Base-by-base conservation (phyloP, 2,329 filamentous ascomycete genomes). In the Biscogniauxia sp. region DNA sequence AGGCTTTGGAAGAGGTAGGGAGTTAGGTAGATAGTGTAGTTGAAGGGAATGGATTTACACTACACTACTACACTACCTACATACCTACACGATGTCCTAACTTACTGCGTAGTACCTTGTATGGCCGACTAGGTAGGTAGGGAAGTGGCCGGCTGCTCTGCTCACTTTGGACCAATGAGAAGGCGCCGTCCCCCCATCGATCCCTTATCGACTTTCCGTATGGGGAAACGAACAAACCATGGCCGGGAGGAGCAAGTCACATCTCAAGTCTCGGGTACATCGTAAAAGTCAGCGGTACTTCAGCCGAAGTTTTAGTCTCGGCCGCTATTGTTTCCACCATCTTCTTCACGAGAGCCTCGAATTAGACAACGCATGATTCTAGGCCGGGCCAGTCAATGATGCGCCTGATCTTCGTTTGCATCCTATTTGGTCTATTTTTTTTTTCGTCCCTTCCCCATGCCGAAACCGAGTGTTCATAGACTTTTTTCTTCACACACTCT, bases 371-470 rank as follows among this genome's bases (percentile, higher is more conserved):
- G 53, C 53, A 55, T 55, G 32, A 55, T 55, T 55, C 53, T 55
- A 55, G 53, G 53, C 53, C 53, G 17, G 53, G 53, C 53, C 53
- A 7, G 19, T 32, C 9, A 32, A 55, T 55, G 53, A 20, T 20
- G 26, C 53, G 53, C 53, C 53, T 55, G 53, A 55, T 55, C 53
- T 55, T 55, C 53, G 53, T 26, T 32, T 26, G 25, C 37, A 45
- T 45, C 37, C 37, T n/a, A 9, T n/a, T 45, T 45, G 28, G 28
- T 32, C 28, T 32, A 32, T 2, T 9, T 32, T 32, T 32, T 32
- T 32, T 32, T 32, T 32, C 26, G 28, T 32, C 9, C 28, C 28
- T 32, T 32, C 6, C 3, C 28, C 28, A 32, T 32, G 28, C 28
- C 28, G 28, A 32, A 3, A 7, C 28, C 28, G 28, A 32, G 28